Percentiles rank a stretch among this genome's conserved stretches.
Conservation (phyloP, 306 rosid genomes). For the Dalbergia oliveri region DNA sequence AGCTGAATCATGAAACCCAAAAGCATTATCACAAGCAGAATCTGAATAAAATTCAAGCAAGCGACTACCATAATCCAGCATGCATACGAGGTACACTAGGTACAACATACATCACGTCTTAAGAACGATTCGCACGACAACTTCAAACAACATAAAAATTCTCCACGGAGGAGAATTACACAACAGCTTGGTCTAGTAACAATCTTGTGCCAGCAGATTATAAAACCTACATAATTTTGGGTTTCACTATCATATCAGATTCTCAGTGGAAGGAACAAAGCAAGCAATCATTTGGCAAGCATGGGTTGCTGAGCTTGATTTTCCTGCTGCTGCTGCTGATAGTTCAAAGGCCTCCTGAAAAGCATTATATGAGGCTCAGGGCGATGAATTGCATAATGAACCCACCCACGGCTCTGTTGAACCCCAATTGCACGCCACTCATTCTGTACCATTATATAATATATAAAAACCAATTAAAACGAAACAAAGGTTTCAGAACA, state of each 20-base stretch:
- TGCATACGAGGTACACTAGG: neutral
- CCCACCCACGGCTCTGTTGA: conserved; percentile 99
- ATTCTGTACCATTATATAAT: conserved; percentile 53
- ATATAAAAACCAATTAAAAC: no score
- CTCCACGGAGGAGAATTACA: conserved; percentile 66
- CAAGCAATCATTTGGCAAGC: conserved; percentile 61
- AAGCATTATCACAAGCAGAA: neutral
- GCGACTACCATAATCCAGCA: neutral
- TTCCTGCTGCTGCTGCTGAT: conserved; percentile 83
- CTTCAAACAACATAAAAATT: conserved; percentile 32
- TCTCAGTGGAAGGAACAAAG: conserved; percentile 2
- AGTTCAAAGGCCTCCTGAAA: conserved; percentile 94
- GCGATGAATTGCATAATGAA: conserved; percentile 92
- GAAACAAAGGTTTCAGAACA: no score
- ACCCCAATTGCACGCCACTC: conserved; percentile 97
- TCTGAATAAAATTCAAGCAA: neutral
- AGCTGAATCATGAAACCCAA: no score
- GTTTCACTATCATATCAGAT: conserved; percentile 37
- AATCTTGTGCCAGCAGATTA: conserved; percentile 38
- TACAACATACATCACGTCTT: neutral
- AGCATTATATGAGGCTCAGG: conserved; percentile 99
- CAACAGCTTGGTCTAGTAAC: conserved; percentile 29
- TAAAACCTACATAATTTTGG: conserved; percentile 33
- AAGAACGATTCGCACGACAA: neutral
- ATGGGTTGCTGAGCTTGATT: conserved; percentile 69